Conservation (phyloP, 2,329 filamentous ascomycete genomes). For the Didymellaceae sp. region DNA sequence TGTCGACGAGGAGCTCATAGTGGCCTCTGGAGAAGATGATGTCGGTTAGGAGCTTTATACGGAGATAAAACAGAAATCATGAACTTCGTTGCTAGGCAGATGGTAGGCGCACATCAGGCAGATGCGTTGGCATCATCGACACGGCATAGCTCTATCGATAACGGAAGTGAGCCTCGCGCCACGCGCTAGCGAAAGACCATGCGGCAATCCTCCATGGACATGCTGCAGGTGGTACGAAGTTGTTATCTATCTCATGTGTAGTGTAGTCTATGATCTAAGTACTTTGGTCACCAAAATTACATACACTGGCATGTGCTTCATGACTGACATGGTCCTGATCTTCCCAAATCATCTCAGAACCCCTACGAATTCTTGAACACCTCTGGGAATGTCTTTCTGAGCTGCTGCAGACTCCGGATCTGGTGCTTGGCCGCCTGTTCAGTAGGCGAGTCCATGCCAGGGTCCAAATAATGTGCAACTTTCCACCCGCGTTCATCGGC, state of each 20-base stretch:
- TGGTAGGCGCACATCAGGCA: slow-evolving; percentile 5
- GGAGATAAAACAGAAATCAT: neutral
- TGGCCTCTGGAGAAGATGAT: neutral
- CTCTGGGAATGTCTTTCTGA: slow-evolving; percentile 78
- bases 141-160: slow-evolving; percentile 12
- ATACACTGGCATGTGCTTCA: too few relatives aligned
- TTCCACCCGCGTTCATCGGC: slow-evolving; percentile 86
- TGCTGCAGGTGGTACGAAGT: too few relatives aligned
- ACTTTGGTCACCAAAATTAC: too few relatives aligned
- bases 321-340: neutral
- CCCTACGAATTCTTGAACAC: slow-evolving; percentile 73
- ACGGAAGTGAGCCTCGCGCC: slow-evolving; percentile 9
- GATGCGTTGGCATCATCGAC: slow-evolving; percentile 18
- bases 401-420: slow-evolving; percentile 76
- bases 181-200: too few relatives aligned
- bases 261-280: neutral
- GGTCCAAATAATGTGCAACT: slow-evolving; percentile 83
- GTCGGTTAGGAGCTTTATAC: neutral
- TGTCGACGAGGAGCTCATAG: slow-evolving; percentile 29
- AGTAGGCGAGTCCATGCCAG: slow-evolving; percentile 68
- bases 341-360: neutral
- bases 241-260: neutral
- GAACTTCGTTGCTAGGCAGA: slow-evolving; percentile 5
- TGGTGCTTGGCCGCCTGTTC: slow-evolving; percentile 74
- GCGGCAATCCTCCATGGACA: too few relatives aligned